Conservation (phyloP, 768 basidiomycete species). For the Lactifluus pinguis region DNA sequence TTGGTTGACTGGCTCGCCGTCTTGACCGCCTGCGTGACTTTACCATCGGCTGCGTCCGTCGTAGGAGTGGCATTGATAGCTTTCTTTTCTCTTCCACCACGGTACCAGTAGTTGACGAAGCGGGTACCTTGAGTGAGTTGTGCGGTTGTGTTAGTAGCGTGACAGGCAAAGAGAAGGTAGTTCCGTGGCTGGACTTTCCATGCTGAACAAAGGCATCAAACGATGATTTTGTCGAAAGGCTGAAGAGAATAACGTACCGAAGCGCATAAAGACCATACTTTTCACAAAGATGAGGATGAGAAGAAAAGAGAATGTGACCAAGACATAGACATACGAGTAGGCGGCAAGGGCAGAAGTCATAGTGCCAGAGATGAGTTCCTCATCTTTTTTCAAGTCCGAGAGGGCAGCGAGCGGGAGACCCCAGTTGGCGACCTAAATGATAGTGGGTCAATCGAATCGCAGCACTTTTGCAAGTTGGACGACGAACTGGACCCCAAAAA, state of each 20-base stretch:
- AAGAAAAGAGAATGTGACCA: neutral
- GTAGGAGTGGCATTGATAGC: neutral
- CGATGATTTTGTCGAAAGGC: neutral
- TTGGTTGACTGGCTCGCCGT: slow-evolving; percentile 8
- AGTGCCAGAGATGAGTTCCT: slow-evolving; percentile 91
- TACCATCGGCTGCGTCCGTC: slow-evolving; percentile 26
- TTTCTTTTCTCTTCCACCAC: slow-evolving; percentile 77
- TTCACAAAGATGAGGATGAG: neutral
- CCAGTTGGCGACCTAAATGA: slow-evolving; percentile 91
- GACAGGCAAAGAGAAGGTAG: slow-evolving; percentile 91
- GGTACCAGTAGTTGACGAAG: slow-evolving; percentile 86
- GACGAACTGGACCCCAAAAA: slow-evolving; percentile 93
- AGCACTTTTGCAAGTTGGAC: slow-evolving; percentile 1
- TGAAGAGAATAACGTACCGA: slow-evolving; percentile 41
- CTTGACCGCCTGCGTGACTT: slow-evolving; percentile 43
- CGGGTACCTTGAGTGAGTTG: slow-evolving; percentile 78
- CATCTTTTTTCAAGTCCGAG: slow-evolving; percentile 85
- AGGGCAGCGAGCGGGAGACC: slow-evolving; percentile 93
- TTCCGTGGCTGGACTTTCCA: slow-evolving; percentile 96
- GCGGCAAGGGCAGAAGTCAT: slow-evolving; percentile 87
- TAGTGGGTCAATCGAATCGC: slow-evolving; percentile 8
- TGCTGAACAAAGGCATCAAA: slow-evolving; percentile 36
- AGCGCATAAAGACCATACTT: slow-evolving; percentile 87
- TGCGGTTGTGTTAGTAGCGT: slow-evolving; percentile 82
- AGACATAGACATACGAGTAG: slow-evolving; percentile 88